Percentiles rank a stretch among this genome's conserved stretches.
Conservation (phyloP, 352 stramenopile genomes). For the Phytophthora uliginosa region DNA sequence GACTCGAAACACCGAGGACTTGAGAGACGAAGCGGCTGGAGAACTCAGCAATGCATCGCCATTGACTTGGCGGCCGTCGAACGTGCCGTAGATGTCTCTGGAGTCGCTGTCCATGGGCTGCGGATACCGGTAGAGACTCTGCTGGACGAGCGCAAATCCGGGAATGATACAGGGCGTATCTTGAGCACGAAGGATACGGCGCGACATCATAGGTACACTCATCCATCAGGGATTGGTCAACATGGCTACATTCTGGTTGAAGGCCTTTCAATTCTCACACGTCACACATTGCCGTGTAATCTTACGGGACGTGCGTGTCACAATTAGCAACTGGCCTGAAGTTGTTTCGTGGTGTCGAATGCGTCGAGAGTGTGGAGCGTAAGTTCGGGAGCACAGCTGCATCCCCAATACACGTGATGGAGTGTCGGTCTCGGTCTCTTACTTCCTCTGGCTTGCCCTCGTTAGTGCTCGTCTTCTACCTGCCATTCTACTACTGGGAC, state of each 20-base stretch:
- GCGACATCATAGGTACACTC: slow-evolving; percentile 14
- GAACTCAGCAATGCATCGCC: background rate
- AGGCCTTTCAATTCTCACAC: slow-evolving; percentile 1
- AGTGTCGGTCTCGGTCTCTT: slow-evolving; percentile 20
- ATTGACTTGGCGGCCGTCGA: slow-evolving; percentile 32
- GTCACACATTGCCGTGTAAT: slow-evolving; percentile 5
- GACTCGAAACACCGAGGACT: slow-evolving; percentile 28
- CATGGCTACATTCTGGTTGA: slow-evolving; percentile 1
- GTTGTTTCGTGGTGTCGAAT: slow-evolving; percentile 21
- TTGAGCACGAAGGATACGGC: background rate
- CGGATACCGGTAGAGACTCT: slow-evolving; percentile 1
- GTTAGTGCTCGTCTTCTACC: slow-evolving; percentile 1
- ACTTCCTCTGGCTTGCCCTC: slow-evolving; percentile 7
- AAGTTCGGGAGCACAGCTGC: background rate
- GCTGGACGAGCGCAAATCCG: slow-evolving; percentile 15
- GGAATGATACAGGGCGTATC: slow-evolving; percentile 18
- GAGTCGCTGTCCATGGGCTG: slow-evolving; percentile 33
- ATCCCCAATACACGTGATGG: slow-evolving; percentile 5
- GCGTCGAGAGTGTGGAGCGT: slow-evolving; percentile 17
- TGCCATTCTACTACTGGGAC: slow-evolving; percentile 28
- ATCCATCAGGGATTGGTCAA: slow-evolving; percentile 14
- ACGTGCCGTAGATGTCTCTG: slow-evolving; percentile 61
- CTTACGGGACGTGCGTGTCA: background rate
- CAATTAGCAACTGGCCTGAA: slow-evolving; percentile 5
- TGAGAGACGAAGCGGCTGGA: background rate